phyloP scores from a whole-genome alignment of 495 filamentous ascomycete species.

The Hypoxylon rickii region DNA sequence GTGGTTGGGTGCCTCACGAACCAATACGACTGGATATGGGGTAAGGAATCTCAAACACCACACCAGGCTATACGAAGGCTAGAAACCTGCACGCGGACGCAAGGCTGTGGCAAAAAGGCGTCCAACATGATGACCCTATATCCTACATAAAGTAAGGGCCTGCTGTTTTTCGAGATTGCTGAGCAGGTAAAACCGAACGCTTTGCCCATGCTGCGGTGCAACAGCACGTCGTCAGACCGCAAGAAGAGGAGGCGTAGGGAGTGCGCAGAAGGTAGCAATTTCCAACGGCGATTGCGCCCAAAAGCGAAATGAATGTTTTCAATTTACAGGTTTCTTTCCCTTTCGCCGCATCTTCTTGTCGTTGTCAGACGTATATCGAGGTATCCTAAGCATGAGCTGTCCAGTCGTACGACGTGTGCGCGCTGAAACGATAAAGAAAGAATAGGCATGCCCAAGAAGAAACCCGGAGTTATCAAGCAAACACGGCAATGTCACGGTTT shows the following conservation, averaged over 20 bases:
- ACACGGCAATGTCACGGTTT: constrained; percentile 8
- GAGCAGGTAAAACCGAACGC: too few relatives aligned
- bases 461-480: constrained; percentile 17
- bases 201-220: constrained; percentile 10
- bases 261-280: background rate
- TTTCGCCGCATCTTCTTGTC: background rate
- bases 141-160: background rate
- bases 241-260: background rate
- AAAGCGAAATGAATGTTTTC: background rate
- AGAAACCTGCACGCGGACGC: background rate
- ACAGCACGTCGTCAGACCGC: constrained; percentile 4
- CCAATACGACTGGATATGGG: too few relatives aligned
- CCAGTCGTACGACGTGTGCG: background rate
- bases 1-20: background rate
- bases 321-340: background rate
- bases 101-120: constrained; percentile 22
- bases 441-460: background rate
- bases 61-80: background rate
- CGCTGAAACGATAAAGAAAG: too few relatives aligned
- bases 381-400: constrained; percentile 7
- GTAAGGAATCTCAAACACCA: background rate
- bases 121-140: constrained; percentile 9
- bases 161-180: constrained; percentile 5
- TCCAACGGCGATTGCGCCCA: background rate
- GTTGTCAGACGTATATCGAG: constrained; percentile 1